phyloP scores from a whole-genome alignment of 192 early-diverging fungal species.

The Mortierella claussenii region DNA sequence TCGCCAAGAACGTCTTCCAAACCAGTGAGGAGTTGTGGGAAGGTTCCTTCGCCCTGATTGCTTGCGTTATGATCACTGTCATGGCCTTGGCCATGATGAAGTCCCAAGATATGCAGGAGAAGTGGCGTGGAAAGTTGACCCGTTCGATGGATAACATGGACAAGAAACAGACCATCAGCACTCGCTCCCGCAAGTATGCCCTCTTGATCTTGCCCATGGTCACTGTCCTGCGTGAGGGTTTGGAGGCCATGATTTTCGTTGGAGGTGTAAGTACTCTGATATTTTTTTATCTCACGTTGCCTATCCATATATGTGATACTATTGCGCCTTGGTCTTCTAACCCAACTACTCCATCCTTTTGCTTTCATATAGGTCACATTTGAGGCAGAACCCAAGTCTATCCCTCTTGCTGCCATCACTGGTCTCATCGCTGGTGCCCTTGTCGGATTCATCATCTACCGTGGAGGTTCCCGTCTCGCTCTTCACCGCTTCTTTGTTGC shows the following conservation, averaged over 20 bases:
- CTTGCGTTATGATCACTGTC: conserved; percentile 76
- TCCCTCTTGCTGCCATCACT: conserved; percentile 82
- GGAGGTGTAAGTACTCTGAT: conserved; percentile 84
- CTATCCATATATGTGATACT: too few relatives aligned
- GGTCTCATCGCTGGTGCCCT: conserved; percentile 75
- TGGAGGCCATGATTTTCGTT: conserved; percentile 92
- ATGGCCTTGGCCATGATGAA: conserved; percentile 88
- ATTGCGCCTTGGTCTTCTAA: not conserved
- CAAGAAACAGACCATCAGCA: conserved; percentile 43
- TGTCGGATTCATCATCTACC: conserved; percentile 82
- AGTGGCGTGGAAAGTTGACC: conserved; percentile 77
- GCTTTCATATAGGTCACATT: conserved; percentile 63
- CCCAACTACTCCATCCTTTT: not conserved
- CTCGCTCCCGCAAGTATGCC: conserved; percentile 63
- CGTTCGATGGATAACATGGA: conserved; percentile 57
- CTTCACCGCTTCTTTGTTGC: conserved; percentile 84
- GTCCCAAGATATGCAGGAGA: conserved; percentile 77
- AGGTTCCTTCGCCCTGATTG: conserved; percentile 84
- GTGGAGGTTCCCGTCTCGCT: conserved; percentile 71
- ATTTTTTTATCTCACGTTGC: too few relatives aligned
- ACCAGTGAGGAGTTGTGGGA: conserved; percentile 81
- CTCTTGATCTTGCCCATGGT: conserved; percentile 88
- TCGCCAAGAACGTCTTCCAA: conserved; percentile 49
- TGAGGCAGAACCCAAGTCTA: conserved; percentile 67
- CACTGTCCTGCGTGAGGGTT: conserved; percentile 86